phyloP scores from a whole-genome alignment of 208 protist genomes.

The Strigomonas galati region DNA sequence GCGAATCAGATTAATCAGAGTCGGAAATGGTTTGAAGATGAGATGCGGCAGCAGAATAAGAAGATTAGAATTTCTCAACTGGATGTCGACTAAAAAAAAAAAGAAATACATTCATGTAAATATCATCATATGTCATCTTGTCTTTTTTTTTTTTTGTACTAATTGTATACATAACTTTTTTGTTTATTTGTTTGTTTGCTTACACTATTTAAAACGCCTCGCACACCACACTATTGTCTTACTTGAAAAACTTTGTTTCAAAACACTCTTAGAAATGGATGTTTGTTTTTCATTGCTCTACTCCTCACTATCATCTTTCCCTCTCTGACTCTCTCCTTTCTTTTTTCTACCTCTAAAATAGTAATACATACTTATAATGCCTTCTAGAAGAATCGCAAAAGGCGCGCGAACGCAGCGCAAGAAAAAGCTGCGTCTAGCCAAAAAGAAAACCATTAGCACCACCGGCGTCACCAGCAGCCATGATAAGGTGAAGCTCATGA shows the following conservation, averaged over 20 bases:
- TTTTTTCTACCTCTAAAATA: neutral
- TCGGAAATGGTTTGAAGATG: neutral
- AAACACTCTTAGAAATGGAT: conserved; percentile 7
- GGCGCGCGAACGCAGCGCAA: conserved; percentile 2
- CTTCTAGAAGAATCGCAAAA: neutral
- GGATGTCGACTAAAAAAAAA: conserved; percentile 7
- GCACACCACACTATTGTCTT: no score
- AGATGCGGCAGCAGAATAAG: neutral
- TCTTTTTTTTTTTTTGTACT: neutral
- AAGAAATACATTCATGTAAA: neutral
- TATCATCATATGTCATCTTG: conserved; percentile 1
- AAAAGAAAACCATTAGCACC: conserved; percentile 3
- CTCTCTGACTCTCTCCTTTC: neutral
- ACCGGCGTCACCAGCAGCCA: neutral
- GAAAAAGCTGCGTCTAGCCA: conserved; percentile 1
- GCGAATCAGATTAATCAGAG: neutral
- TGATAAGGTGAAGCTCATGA: neutral
- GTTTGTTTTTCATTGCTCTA: conserved; percentile 5
- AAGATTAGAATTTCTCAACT: neutral
- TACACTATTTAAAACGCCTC: neutral
- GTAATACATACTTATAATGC: neutral
- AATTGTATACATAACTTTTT: no score
- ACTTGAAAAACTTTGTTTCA: neutral
- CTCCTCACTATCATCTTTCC: neutral
- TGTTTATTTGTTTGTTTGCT: no score